phyloP scores from a whole-genome alignment of 139 green algal species.

The Chlamydomonas sp. region DNA sequence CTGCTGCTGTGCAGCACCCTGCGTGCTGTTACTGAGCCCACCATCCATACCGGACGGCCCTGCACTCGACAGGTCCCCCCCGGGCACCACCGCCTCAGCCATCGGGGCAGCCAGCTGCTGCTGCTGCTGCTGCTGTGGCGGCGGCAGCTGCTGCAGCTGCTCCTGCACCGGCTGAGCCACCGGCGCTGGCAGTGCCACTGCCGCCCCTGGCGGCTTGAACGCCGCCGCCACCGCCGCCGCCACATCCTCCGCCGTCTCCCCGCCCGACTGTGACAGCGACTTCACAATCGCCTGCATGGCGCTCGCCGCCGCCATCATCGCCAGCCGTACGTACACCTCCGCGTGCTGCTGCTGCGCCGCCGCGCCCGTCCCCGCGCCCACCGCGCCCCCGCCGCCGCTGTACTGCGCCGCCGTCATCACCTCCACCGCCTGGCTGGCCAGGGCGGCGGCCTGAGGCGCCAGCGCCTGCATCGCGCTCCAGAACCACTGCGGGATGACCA shows the following conservation, averaged over 20 bases:
- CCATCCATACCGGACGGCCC: too few relatives aligned
- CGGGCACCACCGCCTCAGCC: neutral
- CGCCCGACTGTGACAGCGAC: constrained; percentile 5
- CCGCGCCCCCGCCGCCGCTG: neutral
- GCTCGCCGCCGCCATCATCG: constrained; percentile 13
- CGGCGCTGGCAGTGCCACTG: neutral
- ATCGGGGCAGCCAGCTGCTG: neutral
- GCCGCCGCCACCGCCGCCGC: constrained; percentile 13
- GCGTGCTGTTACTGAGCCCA: too few relatives aligned
- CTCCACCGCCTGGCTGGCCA: neutral
- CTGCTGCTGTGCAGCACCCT: too few relatives aligned
- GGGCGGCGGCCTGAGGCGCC: constrained; percentile 6
- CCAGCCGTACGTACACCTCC: constrained; percentile 29
- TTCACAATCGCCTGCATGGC: constrained; percentile 20
- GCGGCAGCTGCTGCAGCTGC: neutral
- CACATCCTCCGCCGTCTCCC: neutral
- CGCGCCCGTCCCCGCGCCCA: too few relatives aligned
- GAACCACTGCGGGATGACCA: constrained; percentile 30
- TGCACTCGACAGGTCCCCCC: neutral
- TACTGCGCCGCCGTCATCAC: constrained; percentile 13
- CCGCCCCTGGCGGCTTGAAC: neutral
- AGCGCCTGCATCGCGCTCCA: constrained; percentile 26
- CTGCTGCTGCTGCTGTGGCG: neutral
- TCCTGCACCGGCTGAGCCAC: neutral
- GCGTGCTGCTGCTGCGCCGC: neutral